Evolutionary conservation across 225 moss, liverwort and hornwort species (phyloP), one percentile per base, ranked within the genome.

Genomic region (Thuidium tamariscinum): DNA sequence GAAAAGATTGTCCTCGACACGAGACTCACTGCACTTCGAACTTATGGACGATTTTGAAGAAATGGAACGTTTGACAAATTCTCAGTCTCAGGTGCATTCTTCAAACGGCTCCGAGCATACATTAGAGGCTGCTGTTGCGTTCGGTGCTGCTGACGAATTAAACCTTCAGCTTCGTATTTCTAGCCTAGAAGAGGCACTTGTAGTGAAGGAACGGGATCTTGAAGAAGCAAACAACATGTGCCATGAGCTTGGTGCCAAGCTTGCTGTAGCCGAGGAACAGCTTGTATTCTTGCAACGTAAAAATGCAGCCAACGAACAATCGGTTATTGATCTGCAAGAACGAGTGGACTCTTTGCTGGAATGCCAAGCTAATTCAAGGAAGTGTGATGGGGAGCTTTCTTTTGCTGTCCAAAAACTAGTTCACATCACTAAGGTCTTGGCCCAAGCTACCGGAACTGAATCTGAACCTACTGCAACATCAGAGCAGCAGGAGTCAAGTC

Each of bases 1-100:
- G 69, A 94, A 88, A 75, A 64, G 68, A 37, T 30, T 74, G 52
- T 62, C 26, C 67, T 90, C 81, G 73, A 92, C 71, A 83, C 85
- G 86, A 52, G 87, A 84, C 71, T 85, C 93, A 8, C 78, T 84
- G 44, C 89, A 95, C 68, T 85, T 95, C 77, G 95, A 95, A n/a
- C 92, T 98, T 62, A 93, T 98, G 95, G 92, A 94, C 83, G 97
- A 98, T 71, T 98, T 98, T 62, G 89, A 90, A 79, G 96, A 96
- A 88, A 96, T 98, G 91, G 97, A 98, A 86, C 94, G 88, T 55
- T 60, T 98, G 83, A 96, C 97, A 7, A 92, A 92, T 89, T 89
- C 91, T 29, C 78, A 94, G 27, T 93, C 90, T 44, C 86, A 86
- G 49, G 60, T 60, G 21, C 87, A 93, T 63, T 89, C 77, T 39